A percentile compares a stretch with the other conserved stretches of the same genome.
phyloP scores from a whole-genome alignment of 352 stramenopile species.

The Globisporangium echinulatum region DNA sequence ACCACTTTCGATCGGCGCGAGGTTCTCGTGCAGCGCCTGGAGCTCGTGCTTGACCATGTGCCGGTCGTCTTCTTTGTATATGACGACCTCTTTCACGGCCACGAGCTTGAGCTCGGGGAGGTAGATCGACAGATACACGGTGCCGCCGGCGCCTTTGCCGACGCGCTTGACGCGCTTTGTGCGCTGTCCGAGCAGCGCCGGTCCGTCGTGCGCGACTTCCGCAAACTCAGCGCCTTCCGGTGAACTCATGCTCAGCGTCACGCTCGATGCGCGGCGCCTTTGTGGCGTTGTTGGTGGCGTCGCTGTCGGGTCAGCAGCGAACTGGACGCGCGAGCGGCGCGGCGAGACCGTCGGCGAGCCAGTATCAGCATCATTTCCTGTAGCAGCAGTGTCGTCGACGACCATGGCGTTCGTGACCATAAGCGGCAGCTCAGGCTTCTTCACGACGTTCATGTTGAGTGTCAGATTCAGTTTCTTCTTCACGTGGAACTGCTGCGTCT shows the following conservation, averaged over 20 bases:
- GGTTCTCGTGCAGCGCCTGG: slow-evolving; percentile 78
- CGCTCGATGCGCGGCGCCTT: slow-evolving; percentile 32
- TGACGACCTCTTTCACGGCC: slow-evolving; percentile 78
- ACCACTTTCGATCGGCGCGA: slow-evolving; percentile 47
- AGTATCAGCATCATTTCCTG: too few relatives aligned
- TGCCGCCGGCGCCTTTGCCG: slow-evolving; percentile 78
- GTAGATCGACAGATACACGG: slow-evolving; percentile 81
- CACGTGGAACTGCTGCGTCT: slow-evolving; percentile 13
- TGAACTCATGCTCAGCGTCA: slow-evolving; percentile 52
- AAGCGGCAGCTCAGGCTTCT: slow-evolving; percentile 26
- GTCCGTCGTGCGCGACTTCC: slow-evolving; percentile 69
- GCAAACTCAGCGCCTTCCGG: slow-evolving; percentile 66
- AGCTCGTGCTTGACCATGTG: slow-evolving; percentile 86
- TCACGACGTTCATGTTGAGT: slow-evolving; percentile 36
- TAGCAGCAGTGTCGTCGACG: not conserved
- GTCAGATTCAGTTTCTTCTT: slow-evolving; percentile 54
- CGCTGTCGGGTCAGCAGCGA: not conserved
- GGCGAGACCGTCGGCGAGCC: not conserved
- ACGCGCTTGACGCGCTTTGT: slow-evolving; percentile 68
- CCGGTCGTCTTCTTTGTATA: slow-evolving; percentile 77
- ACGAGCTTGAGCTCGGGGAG: slow-evolving; percentile 79
- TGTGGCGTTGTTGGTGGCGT: not conserved
- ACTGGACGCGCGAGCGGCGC: slow-evolving; percentile 8
- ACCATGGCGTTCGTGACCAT: slow-evolving; percentile 21
- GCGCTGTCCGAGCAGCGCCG: slow-evolving; percentile 45